A percentile compares a stretch with the other conserved stretches of the same genome.
Evolutionary conservation across 2,329 filamentous ascomycete genomes (phyloP).

Genomic region (Diplodia mutila): DNA sequence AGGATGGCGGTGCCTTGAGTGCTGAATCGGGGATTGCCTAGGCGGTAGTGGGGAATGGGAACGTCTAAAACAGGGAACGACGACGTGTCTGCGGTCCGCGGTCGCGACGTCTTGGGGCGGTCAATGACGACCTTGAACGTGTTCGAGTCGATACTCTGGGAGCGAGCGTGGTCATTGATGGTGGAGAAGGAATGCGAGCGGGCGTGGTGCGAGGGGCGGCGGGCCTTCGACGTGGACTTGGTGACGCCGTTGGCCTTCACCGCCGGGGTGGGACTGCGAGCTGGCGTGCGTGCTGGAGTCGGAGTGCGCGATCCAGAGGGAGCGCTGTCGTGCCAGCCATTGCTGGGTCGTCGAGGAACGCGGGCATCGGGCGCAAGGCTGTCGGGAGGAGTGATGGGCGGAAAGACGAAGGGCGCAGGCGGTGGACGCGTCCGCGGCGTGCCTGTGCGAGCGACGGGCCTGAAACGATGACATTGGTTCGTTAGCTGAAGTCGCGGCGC

Average conservation of each 20-base stretch:
- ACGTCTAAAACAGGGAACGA: conserved; percentile 68
- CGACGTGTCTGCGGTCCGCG: conserved; percentile 64
- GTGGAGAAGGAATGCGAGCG: conserved; percentile 79
- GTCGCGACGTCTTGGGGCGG: conserved; percentile 63
- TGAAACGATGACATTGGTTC: conserved; percentile 31
- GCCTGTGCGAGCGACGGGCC: conserved; percentile 42
- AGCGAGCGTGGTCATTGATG: conserved; percentile 62
- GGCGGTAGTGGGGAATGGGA: conserved; percentile 79
- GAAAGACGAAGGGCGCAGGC: conserved; percentile 44
- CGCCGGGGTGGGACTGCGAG: conserved; percentile 27
- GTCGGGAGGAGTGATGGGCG: conserved; percentile 44
- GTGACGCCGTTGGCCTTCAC: conserved; percentile 18
- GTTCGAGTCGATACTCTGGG: conserved; percentile 62
- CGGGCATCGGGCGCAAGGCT: conserved; percentile 34
- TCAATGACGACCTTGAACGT: conserved; percentile 83
- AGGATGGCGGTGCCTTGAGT: conserved; percentile 74
- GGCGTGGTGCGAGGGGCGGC: conserved; percentile 34
- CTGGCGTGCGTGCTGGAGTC: conserved; percentile 33
- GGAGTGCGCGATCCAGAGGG: conserved; percentile 40
- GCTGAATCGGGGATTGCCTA: conserved; percentile 83
- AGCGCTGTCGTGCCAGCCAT: conserved; percentile 43
- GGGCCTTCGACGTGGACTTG: conserved; percentile 29
- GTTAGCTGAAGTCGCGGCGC: conserved; percentile 28
- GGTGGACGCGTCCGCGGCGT: conserved; percentile 40
- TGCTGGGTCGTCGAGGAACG: conserved; percentile 37